Evolutionary conservation across 2,329 filamentous ascomycete genomes (phyloP), one percentile per base, ranked within the genome.

Genomic region (Plenodomus biglobosus): DNA sequence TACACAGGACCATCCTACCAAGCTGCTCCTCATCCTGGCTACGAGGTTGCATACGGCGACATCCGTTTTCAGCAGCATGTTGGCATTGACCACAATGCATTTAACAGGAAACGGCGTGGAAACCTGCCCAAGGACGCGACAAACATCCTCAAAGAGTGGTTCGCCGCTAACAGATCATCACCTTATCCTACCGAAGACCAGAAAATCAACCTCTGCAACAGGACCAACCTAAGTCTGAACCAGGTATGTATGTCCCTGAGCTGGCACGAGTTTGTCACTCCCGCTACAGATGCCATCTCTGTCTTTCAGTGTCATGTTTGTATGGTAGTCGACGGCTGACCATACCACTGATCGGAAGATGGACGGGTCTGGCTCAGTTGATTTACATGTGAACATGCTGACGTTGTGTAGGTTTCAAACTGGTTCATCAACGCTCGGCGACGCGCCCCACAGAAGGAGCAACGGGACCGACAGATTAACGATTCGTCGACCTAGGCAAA

Each of bases 111-210:
- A 68, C 80, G 90, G 43, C 81, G 91, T 34, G 91, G 91, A 1
- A 96, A 96, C 64, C 78, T 96, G 2, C 91, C 91, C n/a, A 95
- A 95, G 66, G 87, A 91, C 45, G 89, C 90, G 0, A 96, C 90
- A 0, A 88, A 92, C 66, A 85, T 88, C 57, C 77, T 96, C 35
- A 83, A 88, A 44, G 77, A 82, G 0, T 96, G 91, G 91, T 92
- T 95, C 57, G n/a, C 42, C 2, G 51, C 55, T 21, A 64, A 71
- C 45, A 46, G 62, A 16, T 51, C 59, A 8, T 90, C 94, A 64
- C 90, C 90, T 0, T 95, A 95, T 67, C 90, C 90, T 1, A 91
- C 85, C 3, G 89, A 95, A 70, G 89, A 95, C 54, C 87, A 95
- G 74, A 95, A 95, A 72, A 84, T 92, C 65, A 83, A 88, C 50